Evolutionary conservation across 129 eudicot species (phyloP).

Genomic region (Deinandra increscens): DNA sequence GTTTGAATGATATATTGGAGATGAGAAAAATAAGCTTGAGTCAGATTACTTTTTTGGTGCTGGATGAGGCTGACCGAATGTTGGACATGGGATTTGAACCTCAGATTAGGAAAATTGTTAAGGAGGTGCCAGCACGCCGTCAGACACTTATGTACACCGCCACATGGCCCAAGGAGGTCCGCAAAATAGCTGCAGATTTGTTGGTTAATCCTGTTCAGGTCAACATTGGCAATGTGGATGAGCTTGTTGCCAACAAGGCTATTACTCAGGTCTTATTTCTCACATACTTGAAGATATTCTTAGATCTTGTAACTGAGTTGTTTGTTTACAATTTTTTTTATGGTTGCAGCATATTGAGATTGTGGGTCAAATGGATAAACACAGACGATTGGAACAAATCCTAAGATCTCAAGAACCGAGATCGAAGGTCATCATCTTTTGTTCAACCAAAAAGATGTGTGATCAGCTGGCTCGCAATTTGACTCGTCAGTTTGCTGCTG

Average conservation of each 20-base stretch:
- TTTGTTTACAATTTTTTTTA: background rate
- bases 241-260: constrained; percentile 94
- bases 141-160: constrained; percentile 99
- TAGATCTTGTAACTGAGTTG: background rate
- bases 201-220: constrained; percentile 84
- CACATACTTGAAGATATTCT: background rate
- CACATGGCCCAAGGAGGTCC: constrained; percentile 98
- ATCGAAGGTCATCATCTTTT: constrained; percentile 77
- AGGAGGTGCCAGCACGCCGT: constrained; percentile 75
- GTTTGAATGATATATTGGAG: constrained; percentile 89
- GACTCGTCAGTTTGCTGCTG: constrained; percentile 77
- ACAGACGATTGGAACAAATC: constrained; percentile 73
- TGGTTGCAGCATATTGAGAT: constrained; percentile 69
- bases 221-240: constrained; percentile 87
- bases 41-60: constrained; percentile 84
- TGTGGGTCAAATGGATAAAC: constrained; percentile 71
- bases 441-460: constrained; percentile 97
- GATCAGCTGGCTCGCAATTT: constrained; percentile 79
- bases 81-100: constrained; percentile 99
- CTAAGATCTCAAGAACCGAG: constrained; percentile 93
- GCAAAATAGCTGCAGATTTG: constrained; percentile 89
- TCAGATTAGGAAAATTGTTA: constrained; percentile 91
- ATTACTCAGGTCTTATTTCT: constrained; percentile 70
- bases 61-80: constrained; percentile 98
- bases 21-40: constrained; percentile 73